A percentile compares a stretch with the other conserved stretches of the same genome.
phyloP scores from a whole-genome alignment of 495 filamentous ascomycete genomes.

The Jackrogersella multiformis region DNA sequence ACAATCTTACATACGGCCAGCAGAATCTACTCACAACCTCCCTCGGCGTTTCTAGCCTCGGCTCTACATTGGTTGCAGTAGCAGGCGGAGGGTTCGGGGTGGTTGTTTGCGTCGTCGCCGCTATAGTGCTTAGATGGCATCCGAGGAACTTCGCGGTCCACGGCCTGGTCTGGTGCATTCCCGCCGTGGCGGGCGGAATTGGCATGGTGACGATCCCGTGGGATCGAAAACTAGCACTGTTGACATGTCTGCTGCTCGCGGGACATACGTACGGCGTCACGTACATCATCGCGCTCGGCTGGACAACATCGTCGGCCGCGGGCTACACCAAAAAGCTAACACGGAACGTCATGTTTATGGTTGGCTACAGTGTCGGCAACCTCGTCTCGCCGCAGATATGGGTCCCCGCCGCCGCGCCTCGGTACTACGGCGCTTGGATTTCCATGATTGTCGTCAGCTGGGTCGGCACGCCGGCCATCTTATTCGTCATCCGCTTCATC shows the following conservation, averaged over 20 bases:
- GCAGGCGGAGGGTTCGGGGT: slow-evolving; percentile 11
- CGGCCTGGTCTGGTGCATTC: slow-evolving; percentile 14
- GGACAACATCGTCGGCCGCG: slow-evolving; percentile 16
- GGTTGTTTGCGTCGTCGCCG: slow-evolving; percentile 1
- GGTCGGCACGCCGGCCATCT: slow-evolving; percentile 6
- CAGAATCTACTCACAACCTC: slow-evolving; percentile 19
- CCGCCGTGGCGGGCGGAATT: slow-evolving; percentile 18
- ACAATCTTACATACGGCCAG: slow-evolving; percentile 18
- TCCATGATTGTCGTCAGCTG: slow-evolving; percentile 10
- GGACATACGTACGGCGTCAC: slow-evolving; percentile 17
- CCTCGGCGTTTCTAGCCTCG: slow-evolving; percentile 15
- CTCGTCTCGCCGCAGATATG: slow-evolving; percentile 19
- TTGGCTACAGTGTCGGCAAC: slow-evolving; percentile 15
- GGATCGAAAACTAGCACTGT: slow-evolving; percentile 6
- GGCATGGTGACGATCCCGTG: slow-evolving; percentile 17
- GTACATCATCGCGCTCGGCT: slow-evolving; percentile 20
- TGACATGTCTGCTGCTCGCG: slow-evolving; percentile 3
- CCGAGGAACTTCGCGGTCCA: slow-evolving; percentile 3
- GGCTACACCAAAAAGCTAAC: slow-evolving; percentile 19
- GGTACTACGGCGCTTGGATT: slow-evolving; percentile 19
- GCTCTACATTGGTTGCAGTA: slow-evolving; percentile 13
- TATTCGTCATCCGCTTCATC: neutral
- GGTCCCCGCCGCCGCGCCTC: slow-evolving; percentile 9
- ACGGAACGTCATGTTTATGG: slow-evolving; percentile 19
- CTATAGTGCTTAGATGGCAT: neutral